Conservation (phyloP, 768 basidiomycete species). For the Mycena galopus region DNA sequence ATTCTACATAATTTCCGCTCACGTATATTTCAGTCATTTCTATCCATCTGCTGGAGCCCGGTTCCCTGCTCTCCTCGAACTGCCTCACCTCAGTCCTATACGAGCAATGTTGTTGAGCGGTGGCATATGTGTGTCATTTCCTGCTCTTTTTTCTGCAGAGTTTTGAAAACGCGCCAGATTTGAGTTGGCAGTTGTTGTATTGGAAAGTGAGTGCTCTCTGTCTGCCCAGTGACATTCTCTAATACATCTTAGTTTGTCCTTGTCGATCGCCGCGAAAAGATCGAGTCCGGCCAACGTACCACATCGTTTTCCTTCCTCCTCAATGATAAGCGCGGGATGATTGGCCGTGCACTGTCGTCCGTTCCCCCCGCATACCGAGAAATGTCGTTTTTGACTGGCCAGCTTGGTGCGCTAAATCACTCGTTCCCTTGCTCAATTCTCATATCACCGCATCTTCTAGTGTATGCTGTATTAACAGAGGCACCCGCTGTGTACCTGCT, state of each 20-base stretch:
- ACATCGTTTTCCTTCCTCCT: conserved; percentile 92
- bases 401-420: conserved; percentile 64
- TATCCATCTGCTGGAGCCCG: conserved; percentile 84
- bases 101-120: conserved; percentile 84
- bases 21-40: conserved; percentile 74
- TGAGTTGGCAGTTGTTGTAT: conserved; percentile 93
- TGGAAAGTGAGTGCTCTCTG: conserved; percentile 76
- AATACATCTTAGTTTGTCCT: conserved; percentile 75
- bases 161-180: conserved; percentile 64
- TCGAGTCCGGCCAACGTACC: conserved; percentile 90
- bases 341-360: conserved; percentile 77
- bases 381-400: conserved; percentile 85
- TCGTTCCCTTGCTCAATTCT: conserved; percentile 12
- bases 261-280: conserved; percentile 89
- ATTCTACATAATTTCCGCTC: background rate
- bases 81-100: conserved; percentile 79
- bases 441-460: conserved; percentile 53
- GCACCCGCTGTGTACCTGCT: conserved; percentile 86
- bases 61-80: conserved; percentile 85
- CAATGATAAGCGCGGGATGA: conserved; percentile 87
- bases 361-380: conserved; percentile 75
- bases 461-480: conserved; percentile 89
- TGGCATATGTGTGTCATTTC: conserved; percentile 76
- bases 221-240: conserved; percentile 7
- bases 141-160: conserved; percentile 7